These are phyloP conservation scores for Anthracocystis panici-leucophaei DNA, from an alignment of 1,284 basidiomycete species.

Conservation along the genomic window DNA sequence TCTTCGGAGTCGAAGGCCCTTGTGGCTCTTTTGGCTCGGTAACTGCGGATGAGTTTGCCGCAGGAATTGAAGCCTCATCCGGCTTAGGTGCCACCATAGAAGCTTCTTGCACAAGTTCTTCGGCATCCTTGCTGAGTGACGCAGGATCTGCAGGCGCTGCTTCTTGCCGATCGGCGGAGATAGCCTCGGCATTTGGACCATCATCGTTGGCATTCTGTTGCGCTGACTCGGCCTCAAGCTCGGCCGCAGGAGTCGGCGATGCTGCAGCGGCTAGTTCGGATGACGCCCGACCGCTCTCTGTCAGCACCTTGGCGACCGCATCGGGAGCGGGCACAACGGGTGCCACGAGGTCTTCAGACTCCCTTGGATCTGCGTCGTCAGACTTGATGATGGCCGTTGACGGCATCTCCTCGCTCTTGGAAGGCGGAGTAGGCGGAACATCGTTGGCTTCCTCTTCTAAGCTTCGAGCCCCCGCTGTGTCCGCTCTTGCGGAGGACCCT, in stretches of 20 bases:
- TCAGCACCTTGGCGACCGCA: conserved; percentile 20
- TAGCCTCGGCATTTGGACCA: neutral
- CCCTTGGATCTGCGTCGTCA: conserved; percentile 22
- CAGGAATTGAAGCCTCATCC: neutral
- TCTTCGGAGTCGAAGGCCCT: conserved; percentile 20
- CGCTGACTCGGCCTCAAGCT: neutral
- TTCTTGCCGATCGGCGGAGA: neutral
- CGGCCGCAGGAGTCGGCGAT: neutral
- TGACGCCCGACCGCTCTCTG: conserved; percentile 5
- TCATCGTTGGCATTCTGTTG: neutral
- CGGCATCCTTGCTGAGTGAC: neutral
- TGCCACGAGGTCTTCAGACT: conserved; percentile 36
- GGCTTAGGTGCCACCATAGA: neutral
- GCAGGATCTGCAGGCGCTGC: neutral
- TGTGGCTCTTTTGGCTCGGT: neutral
- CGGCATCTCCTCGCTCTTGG: conserved; percentile 16
- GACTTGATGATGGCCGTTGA: conserved; percentile 9
- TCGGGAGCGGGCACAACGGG: conserved; percentile 35
- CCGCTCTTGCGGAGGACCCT: conserved; percentile 10
- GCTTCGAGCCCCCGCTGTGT: conserved; percentile 18
- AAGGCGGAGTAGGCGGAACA: conserved; percentile 34
- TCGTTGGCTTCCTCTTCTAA: conserved; percentile 34
- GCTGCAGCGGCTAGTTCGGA: conserved; percentile 8
- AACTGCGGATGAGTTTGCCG: neutral
- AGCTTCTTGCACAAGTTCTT: neutral